Conservation (phyloP, 352 stramenopile species). For the Phytophthora sojae region DNA sequence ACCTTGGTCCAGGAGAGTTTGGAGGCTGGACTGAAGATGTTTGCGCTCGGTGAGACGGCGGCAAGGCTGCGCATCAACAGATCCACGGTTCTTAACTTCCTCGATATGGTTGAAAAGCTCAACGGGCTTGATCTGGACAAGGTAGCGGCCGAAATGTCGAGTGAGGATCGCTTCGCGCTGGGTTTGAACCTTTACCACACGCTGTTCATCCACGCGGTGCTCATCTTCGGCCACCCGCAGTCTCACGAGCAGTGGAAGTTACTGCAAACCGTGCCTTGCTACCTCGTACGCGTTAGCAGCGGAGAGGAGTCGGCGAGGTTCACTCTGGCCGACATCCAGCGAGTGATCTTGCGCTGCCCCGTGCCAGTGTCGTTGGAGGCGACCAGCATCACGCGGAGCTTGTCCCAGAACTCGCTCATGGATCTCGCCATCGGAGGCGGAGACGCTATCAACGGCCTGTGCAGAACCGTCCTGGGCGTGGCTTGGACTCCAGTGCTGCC, state of each 20-base stretch:
- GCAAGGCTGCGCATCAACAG: constrained; percentile 23
- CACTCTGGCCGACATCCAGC: constrained; percentile 88
- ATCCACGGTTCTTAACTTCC: constrained; percentile 47
- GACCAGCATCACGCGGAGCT: constrained; percentile 27
- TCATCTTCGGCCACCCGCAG: constrained; percentile 52
- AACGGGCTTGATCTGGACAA: constrained; percentile 48
- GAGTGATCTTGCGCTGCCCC: constrained; percentile 75
- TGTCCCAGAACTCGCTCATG: constrained; percentile 38
- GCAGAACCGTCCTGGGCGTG: constrained; percentile 26
- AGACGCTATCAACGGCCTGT: constrained; percentile 36
- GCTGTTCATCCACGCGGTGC: constrained; percentile 83
- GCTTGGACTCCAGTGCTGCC: constrained; percentile 36
- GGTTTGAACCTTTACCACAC: constrained; percentile 93
- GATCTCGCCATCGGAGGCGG: constrained; percentile 39
- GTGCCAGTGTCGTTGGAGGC: constrained; percentile 42
- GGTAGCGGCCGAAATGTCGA: constrained; percentile 15
- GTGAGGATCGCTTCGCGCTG: constrained; percentile 64
- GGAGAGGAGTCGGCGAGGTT: constrained; percentile 40
- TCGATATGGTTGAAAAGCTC: constrained; percentile 61
- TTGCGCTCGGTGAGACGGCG: constrained; percentile 30
- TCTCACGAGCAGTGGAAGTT: constrained; percentile 82
- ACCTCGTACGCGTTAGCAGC: constrained; percentile 35
- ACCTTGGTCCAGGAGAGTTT: constrained; percentile 37
- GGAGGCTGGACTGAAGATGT: constrained; percentile 41
- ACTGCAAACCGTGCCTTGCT: constrained; percentile 62